Evolutionary conservation across 108 stramenopile genomes (phyloP).

Genomic region (Cyclotella sp.): DNA sequence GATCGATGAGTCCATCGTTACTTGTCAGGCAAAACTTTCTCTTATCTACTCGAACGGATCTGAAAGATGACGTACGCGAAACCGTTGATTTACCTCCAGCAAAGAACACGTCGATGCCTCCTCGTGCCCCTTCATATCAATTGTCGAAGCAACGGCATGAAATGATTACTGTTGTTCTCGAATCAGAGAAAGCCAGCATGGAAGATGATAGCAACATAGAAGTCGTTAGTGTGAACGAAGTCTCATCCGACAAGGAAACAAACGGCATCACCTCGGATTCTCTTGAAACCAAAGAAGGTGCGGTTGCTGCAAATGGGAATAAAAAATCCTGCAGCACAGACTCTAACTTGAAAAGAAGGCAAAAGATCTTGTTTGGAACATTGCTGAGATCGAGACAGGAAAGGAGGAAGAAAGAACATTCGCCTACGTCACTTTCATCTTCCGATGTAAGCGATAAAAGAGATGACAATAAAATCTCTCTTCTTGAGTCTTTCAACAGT

Average conservation of each 20-base stretch:
- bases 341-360: neutral
- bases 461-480: neutral
- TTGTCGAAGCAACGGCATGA: neutral
- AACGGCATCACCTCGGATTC: too few species aligned
- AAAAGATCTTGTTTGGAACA: constrained; percentile 1
- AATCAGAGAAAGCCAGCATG: neutral
- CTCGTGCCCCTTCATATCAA: neutral
- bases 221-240: neutral
- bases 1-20: constrained; percentile 7
- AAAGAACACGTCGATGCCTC: constrained; percentile 1
- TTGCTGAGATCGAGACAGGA: neutral
- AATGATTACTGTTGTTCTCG: neutral
- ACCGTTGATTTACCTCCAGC: neutral
- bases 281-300: neutral
- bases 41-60: neutral
- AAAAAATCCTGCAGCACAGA: neutral
- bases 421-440: neutral
- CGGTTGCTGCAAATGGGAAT: neutral
- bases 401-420: neutral
- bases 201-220: constrained; percentile 2
- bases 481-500: neutral
- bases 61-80: neutral
- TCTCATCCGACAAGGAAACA: neutral
- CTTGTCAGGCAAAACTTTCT: neutral
- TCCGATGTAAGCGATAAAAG: neutral